Evolutionary conservation across 140 eudicot genomes (phyloP), one percentile per base, ranked within the genome.

Genomic region (Stevia rebaudiana): DNA sequence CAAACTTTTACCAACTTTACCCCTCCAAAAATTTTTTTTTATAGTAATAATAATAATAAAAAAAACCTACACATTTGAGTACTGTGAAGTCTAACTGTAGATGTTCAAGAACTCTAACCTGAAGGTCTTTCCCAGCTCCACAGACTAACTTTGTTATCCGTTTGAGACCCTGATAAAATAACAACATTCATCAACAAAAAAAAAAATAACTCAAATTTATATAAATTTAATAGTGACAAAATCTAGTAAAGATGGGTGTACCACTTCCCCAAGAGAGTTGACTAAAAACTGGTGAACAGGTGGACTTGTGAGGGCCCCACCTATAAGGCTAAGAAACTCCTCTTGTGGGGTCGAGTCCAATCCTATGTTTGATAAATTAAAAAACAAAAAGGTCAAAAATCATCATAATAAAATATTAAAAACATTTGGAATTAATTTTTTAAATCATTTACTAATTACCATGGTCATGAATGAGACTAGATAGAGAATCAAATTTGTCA

Each of bases 221-320:
- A n/a, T n/a, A n/a, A n/a, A n/a, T 72, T 59, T 22, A 53, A 35
- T 24, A 23, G 21, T 51, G 37, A 50, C 11, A 37, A 58, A 54
- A 43, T 17, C n/a, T 68, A 49, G 42, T 65, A 36, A 59, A 64
- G 67, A 53, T 72, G 19, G 5, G 17, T 77, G 47, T 85, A 94
- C 99, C 90, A 72, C 73, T 85, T 94, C 99, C 68, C 99, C 99
- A 71, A 94, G 88, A 61, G 95, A 83, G 73, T 78, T 88, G 19
- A 76, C 90, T 69, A 94, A 66, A 85, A 94, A 94, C 54, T 94
- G 99, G 77, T 94, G 99, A 74, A 88, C 80, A 28, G 97, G 82
- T 33, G 99, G 95, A 78, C 97, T 94, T 19, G 97, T 88, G 44
- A 94, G 86, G 56, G 99, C 97, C 42, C 99, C 99, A 63, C 95